Evolutionary conservation across 148 eudicot species (phyloP).

Genomic region (Fagopyrum tataricum): DNA sequence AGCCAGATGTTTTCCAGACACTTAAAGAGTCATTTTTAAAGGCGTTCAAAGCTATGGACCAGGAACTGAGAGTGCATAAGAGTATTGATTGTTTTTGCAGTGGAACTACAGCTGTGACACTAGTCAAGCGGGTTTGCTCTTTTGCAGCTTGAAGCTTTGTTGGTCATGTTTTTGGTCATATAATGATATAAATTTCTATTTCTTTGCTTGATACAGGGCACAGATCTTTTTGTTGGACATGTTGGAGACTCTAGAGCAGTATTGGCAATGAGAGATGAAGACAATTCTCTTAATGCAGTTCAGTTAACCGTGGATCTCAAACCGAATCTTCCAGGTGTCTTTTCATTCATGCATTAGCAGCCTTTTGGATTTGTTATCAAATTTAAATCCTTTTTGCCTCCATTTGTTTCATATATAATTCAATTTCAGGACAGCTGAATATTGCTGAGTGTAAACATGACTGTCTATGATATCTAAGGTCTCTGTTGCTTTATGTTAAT

Average conservation of each 20-base stretch:
- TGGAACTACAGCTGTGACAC: slow-evolving; percentile 91
- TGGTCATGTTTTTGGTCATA: neutral
- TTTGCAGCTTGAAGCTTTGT: neutral
- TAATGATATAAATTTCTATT: neutral
- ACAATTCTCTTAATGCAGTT: slow-evolving; percentile 53
- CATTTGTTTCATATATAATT: neutral
- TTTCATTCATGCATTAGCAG: neutral
- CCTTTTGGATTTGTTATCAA: neutral
- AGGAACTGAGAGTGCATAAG: slow-evolving; percentile 59
- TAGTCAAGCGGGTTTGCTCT: slow-evolving; percentile 66
- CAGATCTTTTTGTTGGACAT: slow-evolving; percentile 77
- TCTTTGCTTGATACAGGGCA: slow-evolving; percentile 32
- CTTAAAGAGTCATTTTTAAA: slow-evolving; percentile 75
- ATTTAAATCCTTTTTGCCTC: too few relatives aligned
- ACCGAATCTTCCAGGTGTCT: slow-evolving; percentile 85
- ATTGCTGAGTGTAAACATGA: too few relatives aligned
- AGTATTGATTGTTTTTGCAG: slow-evolving; percentile 87
- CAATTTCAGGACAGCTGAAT: too few relatives aligned
- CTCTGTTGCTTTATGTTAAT: too few relatives aligned
- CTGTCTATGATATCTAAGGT: neutral
- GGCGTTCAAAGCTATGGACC: slow-evolving; percentile 81
- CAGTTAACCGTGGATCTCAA: slow-evolving; percentile 95
- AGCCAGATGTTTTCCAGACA: slow-evolving; percentile 47
- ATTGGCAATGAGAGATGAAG: slow-evolving; percentile 62
- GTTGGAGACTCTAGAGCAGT: slow-evolving; percentile 91